Base-by-base conservation (phyloP, 2,329 filamentous ascomycete species). In the Davidsoniella virescens region DNA sequence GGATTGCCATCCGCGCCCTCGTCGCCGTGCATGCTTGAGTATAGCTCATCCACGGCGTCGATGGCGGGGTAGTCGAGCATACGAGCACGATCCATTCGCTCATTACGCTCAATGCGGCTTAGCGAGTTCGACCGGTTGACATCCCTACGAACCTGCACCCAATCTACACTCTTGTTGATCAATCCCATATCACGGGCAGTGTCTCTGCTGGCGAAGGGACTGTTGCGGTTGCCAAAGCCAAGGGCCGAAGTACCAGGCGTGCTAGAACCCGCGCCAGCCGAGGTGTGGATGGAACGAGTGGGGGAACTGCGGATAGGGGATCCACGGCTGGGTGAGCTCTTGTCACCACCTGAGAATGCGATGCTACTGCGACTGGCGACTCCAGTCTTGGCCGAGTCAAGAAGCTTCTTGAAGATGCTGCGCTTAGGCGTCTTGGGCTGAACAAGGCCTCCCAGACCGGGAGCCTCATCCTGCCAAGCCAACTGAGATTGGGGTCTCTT, bases 91-190 rank as follows among this genome's bases (percentile, higher is more conserved):
- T 98, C 90, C 41, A 78, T 81, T 49, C 90, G 73, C 61, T 98
- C 92, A 38, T 79, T 72, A 17, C 82, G 76, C 66, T 98, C 92
- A 56, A 90, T 92, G 54, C 80, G 82, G 64, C 88, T 94, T 37
- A 95, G 71, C 0, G 90, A 92, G 60, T 94, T 96, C 3, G 90
- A 94, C 36, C 92, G 78, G 63, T 98, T 96, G 44, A 98, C 83
- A 64, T 98, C 93, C 43, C 92, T 79, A 36, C 92, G 82, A 18
- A 96, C 87, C 62, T 96, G 88, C n/a, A 98, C 87, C 88, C 92
- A 98, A 62, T 96, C 90, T 12, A 84, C 74, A 1, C 71, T 68
- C 9, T 67, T 68, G 17, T 67, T 57, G 7, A 29, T 33, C 5
- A 83, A 64, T 2, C 83, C 86, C 73, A 83, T 83, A 16, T 93